Evolutionary conservation across 441 rosid species (phyloP).

Genomic region (Eutrema salsugineum): DNA sequence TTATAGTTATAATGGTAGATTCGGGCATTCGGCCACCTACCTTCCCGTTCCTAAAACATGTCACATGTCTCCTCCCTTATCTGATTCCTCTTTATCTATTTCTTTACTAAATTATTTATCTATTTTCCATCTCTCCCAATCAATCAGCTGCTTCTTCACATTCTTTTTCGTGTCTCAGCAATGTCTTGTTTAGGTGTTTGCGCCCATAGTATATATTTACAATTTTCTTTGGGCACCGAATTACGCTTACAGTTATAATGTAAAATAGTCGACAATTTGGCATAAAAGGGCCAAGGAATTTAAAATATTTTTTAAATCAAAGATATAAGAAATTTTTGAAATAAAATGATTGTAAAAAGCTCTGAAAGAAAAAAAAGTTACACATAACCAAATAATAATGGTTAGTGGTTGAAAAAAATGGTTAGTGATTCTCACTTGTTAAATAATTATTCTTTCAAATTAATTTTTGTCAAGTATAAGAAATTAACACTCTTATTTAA

Average conservation of each 20-base stretch:
- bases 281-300: background rate
- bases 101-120: background rate
- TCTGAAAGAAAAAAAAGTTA: background rate
- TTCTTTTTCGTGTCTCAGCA: conserved; percentile 7
- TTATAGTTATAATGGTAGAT: conserved; percentile 31
- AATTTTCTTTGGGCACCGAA: no score
- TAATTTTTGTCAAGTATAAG: no score
- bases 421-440: no score
- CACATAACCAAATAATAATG: no score
- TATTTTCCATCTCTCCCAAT: background rate
- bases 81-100: conserved; percentile 11
- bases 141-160: conserved; percentile 10
- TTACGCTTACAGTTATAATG: background rate
- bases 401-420: no score
- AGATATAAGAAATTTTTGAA: background rate
- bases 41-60: conserved; percentile 33
- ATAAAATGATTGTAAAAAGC: background rate
- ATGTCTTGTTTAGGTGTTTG: background rate
- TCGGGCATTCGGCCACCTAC: conserved; percentile 35
- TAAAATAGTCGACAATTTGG: background rate
- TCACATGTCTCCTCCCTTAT: conserved; percentile 32
- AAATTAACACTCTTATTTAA: no score
- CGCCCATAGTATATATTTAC: background rate
- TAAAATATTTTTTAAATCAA: background rate
- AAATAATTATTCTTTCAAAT: no score